phyloP scores from a whole-genome alignment of 805 yeast genomes.

The Danielia oregonensis region DNA sequence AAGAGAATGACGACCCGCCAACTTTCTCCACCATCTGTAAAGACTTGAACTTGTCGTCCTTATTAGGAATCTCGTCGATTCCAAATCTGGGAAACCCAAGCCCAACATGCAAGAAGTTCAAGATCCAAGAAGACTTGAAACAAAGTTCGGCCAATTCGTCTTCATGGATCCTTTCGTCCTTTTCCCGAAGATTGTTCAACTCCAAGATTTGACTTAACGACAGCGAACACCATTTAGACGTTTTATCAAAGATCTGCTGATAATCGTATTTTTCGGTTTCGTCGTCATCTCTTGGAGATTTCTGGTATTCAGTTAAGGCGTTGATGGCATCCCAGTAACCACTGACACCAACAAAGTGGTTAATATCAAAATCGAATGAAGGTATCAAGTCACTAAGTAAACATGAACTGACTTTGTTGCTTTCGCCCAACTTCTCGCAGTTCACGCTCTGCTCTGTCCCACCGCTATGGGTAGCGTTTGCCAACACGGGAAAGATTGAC shows the following conservation, averaged over 20 bases:
- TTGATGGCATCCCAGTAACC: slow-evolving; percentile 64
- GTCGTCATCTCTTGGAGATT: slow-evolving; percentile 15
- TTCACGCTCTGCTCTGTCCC: slow-evolving; percentile 16
- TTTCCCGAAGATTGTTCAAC: slow-evolving; percentile 27
- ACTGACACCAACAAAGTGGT: slow-evolving; percentile 60
- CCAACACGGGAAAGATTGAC: slow-evolving; percentile 44
- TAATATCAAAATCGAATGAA: slow-evolving; percentile 51
- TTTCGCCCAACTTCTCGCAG: slow-evolving; percentile 31
- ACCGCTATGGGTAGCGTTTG: slow-evolving; percentile 24
- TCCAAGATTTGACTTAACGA: slow-evolving; percentile 34
- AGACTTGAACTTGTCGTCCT: slow-evolving; percentile 25
- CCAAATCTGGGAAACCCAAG: slow-evolving; percentile 55
- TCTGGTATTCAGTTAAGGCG: slow-evolving; percentile 33
- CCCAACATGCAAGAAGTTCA: slow-evolving; percentile 56
- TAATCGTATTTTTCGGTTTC: slow-evolving; percentile 40
- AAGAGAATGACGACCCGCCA: slow-evolving; percentile 44
- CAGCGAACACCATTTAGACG: slow-evolving; percentile 46
- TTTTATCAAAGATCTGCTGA: slow-evolving; percentile 37
- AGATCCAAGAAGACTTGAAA: slow-evolving; percentile 58
- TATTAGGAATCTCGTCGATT: slow-evolving; percentile 27
- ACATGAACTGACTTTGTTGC: slow-evolving; percentile 41
- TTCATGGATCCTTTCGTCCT: slow-evolving; percentile 28
- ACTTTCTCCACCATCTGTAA: slow-evolving; percentile 43
- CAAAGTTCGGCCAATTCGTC: slow-evolving; percentile 52
- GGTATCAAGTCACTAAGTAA: slow-evolving; percentile 52